A percentile compares a stretch with the other conserved stretches of the same genome.
These are phyloP conservation scores for Lichtheimia ornata DNA, from an alignment of 371 early-diverging fungal species.

Conservation along the genomic window DNA sequence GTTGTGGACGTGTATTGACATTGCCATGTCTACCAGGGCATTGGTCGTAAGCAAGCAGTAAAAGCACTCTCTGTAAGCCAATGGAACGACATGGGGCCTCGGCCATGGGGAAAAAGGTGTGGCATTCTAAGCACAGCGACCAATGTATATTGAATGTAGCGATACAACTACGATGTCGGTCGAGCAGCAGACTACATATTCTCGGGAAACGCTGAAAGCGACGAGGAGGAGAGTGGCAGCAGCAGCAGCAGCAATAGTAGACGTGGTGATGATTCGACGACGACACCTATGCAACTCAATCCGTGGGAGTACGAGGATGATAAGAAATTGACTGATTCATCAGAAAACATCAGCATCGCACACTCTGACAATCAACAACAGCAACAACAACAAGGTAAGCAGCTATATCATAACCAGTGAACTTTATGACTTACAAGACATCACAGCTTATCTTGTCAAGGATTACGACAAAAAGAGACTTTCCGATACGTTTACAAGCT, in stretches of 20 bases:
- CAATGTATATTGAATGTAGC: slow-evolving; percentile 18
- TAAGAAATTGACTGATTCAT: no score
- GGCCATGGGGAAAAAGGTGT: slow-evolving; percentile 1
- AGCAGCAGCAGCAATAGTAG: background rate
- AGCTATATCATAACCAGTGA: no score
- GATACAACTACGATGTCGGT: slow-evolving; percentile 52
- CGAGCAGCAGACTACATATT: slow-evolving; percentile 55
- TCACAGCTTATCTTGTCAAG: slow-evolving; percentile 8
- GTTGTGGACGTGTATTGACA: background rate
- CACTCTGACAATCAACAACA: no score
- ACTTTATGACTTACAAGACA: no score
- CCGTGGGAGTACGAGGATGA: background rate
- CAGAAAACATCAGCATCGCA: no score
- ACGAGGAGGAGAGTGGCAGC: slow-evolving; percentile 4
- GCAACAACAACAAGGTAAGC: no score
- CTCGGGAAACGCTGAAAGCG: slow-evolving; percentile 35
- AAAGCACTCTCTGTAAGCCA: slow-evolving; percentile 38
- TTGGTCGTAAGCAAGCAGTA: slow-evolving; percentile 40
- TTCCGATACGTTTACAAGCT: background rate
- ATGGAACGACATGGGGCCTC: background rate
- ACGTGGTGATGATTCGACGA: background rate
- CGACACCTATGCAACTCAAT: background rate
- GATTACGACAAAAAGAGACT: slow-evolving; percentile 9
- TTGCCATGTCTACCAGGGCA: slow-evolving; percentile 24
- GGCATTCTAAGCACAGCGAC: background rate